Base-by-base conservation (phyloP, 2,329 filamentous ascomycete genomes). In the Lachnellula arida region DNA sequence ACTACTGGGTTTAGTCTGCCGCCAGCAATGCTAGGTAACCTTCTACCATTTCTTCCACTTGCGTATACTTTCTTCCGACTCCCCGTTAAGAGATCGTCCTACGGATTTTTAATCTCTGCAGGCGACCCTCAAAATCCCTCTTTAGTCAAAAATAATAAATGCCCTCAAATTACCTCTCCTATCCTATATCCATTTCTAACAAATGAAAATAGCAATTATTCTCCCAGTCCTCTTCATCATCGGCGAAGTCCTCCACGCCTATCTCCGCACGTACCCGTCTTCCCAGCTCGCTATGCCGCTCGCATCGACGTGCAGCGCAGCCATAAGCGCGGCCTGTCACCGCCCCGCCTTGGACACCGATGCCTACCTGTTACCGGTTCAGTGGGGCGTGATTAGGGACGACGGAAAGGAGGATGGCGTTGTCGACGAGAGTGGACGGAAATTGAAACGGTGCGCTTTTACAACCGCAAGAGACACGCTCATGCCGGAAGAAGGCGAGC, bases 261-360 rank as follows among this genome's bases (percentile, higher is more conserved):
- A 50, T 50, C 8, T 23, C 48, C 34, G 15, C 32, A 8, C 4
- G 32, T 37, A 9, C 19, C 12, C 17, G 25, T 15, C 28, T 34
- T 50, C 15, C 48, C 15, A 28, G 4, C 25, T 11, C n/a, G 17
- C 14, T 1, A 57, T 57, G 15, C 54, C 54, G 25, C 14, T 57
- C 2, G 44, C 34, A 32, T 22, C 28, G 12, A 57, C 23, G 17
- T 53, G 51, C 32, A 53, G 44, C 32, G 46, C 46, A 14, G 50
- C 44, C 8, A 53, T 57, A n/a, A 49, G 43, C 43, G 44, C 54
- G 15, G 40, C 39, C 14, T 57, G 54, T 37, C 50, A 57, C 23
- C 39, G 14, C 15, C 35, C 34, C 9, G 8, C 15, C 6, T 19
- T 49, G 28, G 52, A 49, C 17, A 34, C 19, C 7, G 14, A 34